These are phyloP conservation scores for Detonula confervacea DNA, from an alignment of 352 stramenopile genomes.

Conservation along the genomic window DNA sequence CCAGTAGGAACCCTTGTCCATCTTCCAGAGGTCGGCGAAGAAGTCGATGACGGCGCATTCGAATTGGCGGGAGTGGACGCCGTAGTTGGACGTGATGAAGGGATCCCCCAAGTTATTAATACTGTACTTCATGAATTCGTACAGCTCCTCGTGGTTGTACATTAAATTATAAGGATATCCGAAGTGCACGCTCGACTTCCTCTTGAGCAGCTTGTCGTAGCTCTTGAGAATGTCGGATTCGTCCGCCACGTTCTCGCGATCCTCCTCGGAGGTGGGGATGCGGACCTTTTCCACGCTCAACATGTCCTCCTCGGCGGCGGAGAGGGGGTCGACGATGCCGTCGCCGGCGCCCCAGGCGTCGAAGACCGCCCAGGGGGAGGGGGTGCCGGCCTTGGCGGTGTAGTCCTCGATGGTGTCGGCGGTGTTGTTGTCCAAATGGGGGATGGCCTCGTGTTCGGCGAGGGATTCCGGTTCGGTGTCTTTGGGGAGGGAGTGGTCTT, in stretches of 20 bases:
- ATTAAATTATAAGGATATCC: conserved; percentile 86
- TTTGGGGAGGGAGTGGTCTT: background rate
- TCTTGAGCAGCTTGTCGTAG: conserved; percentile 78
- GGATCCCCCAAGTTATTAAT: conserved; percentile 87
- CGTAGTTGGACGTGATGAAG: conserved; percentile 83
- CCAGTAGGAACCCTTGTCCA: conserved; percentile 75
- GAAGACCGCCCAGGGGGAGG: conserved; percentile 83
- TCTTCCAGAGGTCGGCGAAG: conserved; percentile 85
- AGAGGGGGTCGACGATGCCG: conserved; percentile 51
- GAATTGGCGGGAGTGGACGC: conserved; percentile 82
- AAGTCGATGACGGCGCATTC: conserved; percentile 86
- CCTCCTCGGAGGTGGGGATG: conserved; percentile 63
- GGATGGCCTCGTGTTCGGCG: conserved; percentile 13
- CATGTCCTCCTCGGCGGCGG: conserved; percentile 45
- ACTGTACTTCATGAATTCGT: conserved; percentile 83
- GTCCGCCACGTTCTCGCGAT: conserved; percentile 33
- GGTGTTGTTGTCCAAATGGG: conserved; percentile 57
- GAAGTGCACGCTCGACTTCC: conserved; percentile 74
- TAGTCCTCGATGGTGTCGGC: conserved; percentile 45
- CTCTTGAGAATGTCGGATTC: conserved; percentile 72
- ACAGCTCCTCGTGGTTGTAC: conserved; percentile 83
- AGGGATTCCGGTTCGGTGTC: background rate
- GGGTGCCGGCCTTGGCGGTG: conserved; percentile 73
- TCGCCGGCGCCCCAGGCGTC: conserved; percentile 81
- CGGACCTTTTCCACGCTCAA: conserved; percentile 57